These are phyloP conservation scores for Alloascoidea africana DNA, from an alignment of 805 yeast species.

Conservation along the genomic window DNA sequence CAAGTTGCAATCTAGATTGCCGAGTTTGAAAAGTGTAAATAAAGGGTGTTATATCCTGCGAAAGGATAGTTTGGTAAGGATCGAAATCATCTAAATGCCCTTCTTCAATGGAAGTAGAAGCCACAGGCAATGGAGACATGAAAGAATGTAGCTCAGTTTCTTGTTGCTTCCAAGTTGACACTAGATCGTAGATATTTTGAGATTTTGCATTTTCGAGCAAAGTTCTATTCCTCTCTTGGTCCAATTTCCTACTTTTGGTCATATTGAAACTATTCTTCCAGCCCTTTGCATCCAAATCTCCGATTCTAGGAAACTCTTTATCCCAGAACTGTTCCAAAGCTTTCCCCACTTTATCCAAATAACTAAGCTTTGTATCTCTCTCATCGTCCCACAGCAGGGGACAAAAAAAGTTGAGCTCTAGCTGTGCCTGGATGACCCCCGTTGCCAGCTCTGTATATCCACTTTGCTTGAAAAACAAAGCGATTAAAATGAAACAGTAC, in stretches of 20 bases:
- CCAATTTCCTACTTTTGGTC: constrained; percentile 1
- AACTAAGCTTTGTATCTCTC: constrained; percentile 2
- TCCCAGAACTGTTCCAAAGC: constrained; percentile 4
- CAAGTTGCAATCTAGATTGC: not conserved
- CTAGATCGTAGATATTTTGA: not conserved
- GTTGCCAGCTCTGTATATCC: constrained; percentile 3
- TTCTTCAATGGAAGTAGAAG: not conserved
- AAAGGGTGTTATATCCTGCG: constrained; percentile 2
- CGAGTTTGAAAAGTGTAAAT: not conserved
- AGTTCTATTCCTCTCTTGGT: not conserved
- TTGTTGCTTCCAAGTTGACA: constrained; percentile 1
- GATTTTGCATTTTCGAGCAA: too few species aligned
- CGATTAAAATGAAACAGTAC: not conserved
- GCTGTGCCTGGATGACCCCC: constrained; percentile 2
- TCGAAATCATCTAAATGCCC: not conserved
- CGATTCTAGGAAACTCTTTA: constrained; percentile 3
- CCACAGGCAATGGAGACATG: not conserved
- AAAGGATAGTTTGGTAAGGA: constrained; percentile 1
- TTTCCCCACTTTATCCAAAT: not conserved
- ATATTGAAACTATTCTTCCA: constrained; percentile 3
- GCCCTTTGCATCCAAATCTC: constrained; percentile 2
- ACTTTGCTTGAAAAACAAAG: not conserved
- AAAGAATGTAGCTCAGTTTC: not conserved
- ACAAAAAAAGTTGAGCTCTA: constrained; percentile 4
- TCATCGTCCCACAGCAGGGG: constrained; percentile 1